Conservation (phyloP, 805 yeast genomes). For the Saturnispora kantuleensis region DNA sequence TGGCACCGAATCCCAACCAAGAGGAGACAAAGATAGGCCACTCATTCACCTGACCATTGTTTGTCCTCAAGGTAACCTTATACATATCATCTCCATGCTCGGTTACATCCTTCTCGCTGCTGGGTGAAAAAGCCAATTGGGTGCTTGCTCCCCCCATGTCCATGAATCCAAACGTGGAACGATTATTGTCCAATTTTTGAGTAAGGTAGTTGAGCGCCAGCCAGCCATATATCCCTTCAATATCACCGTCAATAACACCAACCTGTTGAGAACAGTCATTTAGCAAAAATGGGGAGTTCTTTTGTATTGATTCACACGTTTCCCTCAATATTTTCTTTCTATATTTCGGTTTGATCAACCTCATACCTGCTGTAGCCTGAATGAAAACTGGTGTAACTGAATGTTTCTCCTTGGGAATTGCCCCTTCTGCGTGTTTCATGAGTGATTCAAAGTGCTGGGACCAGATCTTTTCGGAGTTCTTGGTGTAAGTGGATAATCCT, state of each 20-base stretch:
- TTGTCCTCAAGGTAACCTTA: slow-evolving; percentile 50
- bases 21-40: slow-evolving; percentile 92
- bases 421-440: slow-evolving; percentile 54
- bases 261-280: slow-evolving; percentile 61
- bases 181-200: slow-evolving; percentile 46
- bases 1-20: slow-evolving; percentile 97
- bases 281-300: slow-evolving; percentile 46
- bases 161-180: slow-evolving; percentile 75
- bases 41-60: slow-evolving; percentile 59
- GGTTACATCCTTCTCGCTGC: slow-evolving; percentile 43
- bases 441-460: slow-evolving; percentile 55
- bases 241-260: slow-evolving; percentile 84
- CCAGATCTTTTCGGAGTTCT: slow-evolving; percentile 52
- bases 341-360: slow-evolving; percentile 51
- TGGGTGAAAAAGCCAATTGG: slow-evolving; percentile 88
- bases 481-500: slow-evolving; percentile 68
- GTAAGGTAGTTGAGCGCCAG: slow-evolving; percentile 77
- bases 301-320: slow-evolving; percentile 48
- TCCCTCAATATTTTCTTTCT: slow-evolving; percentile 44
- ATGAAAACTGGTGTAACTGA: slow-evolving; percentile 74
- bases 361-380: slow-evolving; percentile 97
- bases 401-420: slow-evolving; percentile 56
- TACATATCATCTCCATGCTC: slow-evolving; percentile 69
- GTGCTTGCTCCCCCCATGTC: slow-evolving; percentile 99
- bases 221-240: slow-evolving; percentile 97